Evolutionary conservation across 805 yeast genomes (phyloP).

Genomic region (Yamadazyma paraphyllophila): DNA sequence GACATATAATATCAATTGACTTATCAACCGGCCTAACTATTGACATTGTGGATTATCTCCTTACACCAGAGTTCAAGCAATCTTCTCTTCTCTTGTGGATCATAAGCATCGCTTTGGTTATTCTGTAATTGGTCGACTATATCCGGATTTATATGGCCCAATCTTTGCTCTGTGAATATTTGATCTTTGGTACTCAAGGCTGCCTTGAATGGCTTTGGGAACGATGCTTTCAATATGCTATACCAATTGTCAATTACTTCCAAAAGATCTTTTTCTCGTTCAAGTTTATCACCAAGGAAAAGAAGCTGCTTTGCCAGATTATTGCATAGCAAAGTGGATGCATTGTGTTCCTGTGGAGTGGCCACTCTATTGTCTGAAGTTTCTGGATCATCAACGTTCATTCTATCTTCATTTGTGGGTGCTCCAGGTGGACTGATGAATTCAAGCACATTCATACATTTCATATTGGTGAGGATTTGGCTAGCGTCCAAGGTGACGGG

Average conservation of each 20-base stretch:
- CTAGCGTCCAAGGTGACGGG: constrained; percentile 20
- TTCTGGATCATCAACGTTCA: constrained; percentile 7
- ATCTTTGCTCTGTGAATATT: constrained; percentile 30
- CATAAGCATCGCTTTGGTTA: constrained; percentile 3
- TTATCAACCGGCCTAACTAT: not conserved
- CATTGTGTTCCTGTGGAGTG: not conserved
- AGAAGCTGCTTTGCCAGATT: not conserved
- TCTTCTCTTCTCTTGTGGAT: constrained; percentile 4
- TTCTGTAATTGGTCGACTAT: constrained; percentile 7
- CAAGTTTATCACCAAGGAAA: not conserved
- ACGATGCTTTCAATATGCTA: constrained; percentile 19
- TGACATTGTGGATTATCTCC: not conserved
- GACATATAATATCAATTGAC: not conserved
- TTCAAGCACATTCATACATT: constrained; percentile 18
- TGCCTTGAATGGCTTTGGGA: constrained; percentile 26
- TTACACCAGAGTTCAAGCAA: constrained; percentile 5
- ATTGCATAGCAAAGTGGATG: not conserved
- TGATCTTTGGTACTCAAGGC: constrained; percentile 37
- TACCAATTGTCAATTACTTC: constrained; percentile 13
- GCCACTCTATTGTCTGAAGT: not conserved
- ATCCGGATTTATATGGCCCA: constrained; percentile 17
- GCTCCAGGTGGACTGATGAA: not conserved
- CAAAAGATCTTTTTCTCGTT: constrained; percentile 7
- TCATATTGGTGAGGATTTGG: constrained; percentile 24
- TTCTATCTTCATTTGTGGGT: constrained; percentile 1